These are phyloP conservation scores for Malus fusca DNA, from an alignment of 306 rosid genomes.

Conservation along the genomic window DNA sequence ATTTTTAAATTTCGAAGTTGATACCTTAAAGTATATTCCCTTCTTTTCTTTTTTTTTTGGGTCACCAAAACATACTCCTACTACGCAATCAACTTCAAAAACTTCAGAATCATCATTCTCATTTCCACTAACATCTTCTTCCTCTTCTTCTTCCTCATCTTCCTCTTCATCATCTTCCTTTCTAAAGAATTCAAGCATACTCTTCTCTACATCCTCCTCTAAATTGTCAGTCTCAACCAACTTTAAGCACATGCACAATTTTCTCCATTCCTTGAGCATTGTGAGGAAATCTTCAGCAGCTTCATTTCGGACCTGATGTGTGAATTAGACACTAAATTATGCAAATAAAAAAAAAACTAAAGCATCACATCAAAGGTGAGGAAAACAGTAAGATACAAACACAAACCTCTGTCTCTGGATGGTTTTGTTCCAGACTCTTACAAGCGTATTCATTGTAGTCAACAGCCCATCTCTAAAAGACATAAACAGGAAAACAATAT, in stretches of 20 bases:
- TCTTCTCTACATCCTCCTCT: not conserved
- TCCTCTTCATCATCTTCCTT: conserved; percentile 12
- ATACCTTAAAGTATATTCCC: conserved; percentile 61
- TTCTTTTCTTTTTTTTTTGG: conserved; percentile 26
- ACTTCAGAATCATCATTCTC: conserved; percentile 24
- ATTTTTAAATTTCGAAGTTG: not conserved
- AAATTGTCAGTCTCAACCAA: conserved; percentile 28
- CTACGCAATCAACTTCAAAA: conserved; percentile 52
- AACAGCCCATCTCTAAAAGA: conserved; percentile 72
- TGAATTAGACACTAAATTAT: not conserved
- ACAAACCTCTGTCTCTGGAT: conserved; percentile 65
- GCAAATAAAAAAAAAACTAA: not conserved
- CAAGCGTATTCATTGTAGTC: conserved; percentile 60
- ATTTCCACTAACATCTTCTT: conserved; percentile 19
- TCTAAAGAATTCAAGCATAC: not conserved
- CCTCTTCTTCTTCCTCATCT: conserved; percentile 31
- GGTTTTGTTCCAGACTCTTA: conserved; percentile 52
- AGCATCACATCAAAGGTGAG: not conserved
- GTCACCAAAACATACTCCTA: conserved; percentile 51
- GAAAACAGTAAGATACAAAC: not conserved
- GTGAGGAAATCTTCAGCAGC: conserved; percentile 56
- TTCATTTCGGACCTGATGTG: conserved; percentile 75
- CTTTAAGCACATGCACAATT: conserved; percentile 39
- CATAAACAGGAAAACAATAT: not conserved
- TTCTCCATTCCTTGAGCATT: conserved; percentile 59